A percentile compares a stretch with the other conserved stretches of the same genome.
phyloP scores from a whole-genome alignment of 148 eudicot genomes.

The Agrostemma githago region DNA sequence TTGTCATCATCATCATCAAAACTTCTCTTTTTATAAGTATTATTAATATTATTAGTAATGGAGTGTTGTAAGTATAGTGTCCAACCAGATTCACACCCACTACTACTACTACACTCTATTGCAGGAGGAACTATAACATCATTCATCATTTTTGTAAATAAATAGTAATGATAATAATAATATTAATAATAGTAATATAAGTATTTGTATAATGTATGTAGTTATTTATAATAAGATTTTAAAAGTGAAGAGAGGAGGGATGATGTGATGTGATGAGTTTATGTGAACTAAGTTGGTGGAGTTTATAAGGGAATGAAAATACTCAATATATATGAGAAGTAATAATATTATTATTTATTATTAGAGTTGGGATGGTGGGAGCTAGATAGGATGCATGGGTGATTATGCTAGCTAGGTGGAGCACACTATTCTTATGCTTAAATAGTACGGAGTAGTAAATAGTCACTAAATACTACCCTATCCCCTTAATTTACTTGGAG shows the following conservation, averaged over 20 bases:
- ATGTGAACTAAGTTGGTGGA: slow-evolving; percentile 7
- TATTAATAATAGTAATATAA: not conserved
- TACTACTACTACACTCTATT: slow-evolving; percentile 21
- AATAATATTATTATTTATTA: not conserved
- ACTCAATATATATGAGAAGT: not conserved
- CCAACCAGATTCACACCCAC: slow-evolving; percentile 40
- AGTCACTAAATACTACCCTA: too few relatives aligned
- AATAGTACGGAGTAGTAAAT: too few relatives aligned
- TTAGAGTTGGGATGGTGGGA: slow-evolving; percentile 21
- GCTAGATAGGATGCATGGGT: slow-evolving; percentile 1
- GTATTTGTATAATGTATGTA: too few relatives aligned
- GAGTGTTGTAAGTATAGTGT: slow-evolving; percentile 32
- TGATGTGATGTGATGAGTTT: slow-evolving; percentile 4
- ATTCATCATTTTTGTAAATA: slow-evolving; percentile 17
- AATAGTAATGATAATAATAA: not conserved
- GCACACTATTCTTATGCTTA: not conserved
- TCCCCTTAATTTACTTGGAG: too few relatives aligned
- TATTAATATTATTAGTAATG: not conserved
- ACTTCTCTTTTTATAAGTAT: not conserved
- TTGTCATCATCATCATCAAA: slow-evolving; percentile 1
- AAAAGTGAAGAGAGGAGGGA: not conserved
- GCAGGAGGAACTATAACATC: slow-evolving; percentile 14
- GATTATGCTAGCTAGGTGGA: not conserved
- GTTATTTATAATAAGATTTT: not conserved
- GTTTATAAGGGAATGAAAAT: not conserved